Evolutionary conservation across 2,329 filamentous ascomycete genomes (phyloP).

Genomic region (Monilinia fructigena): DNA sequence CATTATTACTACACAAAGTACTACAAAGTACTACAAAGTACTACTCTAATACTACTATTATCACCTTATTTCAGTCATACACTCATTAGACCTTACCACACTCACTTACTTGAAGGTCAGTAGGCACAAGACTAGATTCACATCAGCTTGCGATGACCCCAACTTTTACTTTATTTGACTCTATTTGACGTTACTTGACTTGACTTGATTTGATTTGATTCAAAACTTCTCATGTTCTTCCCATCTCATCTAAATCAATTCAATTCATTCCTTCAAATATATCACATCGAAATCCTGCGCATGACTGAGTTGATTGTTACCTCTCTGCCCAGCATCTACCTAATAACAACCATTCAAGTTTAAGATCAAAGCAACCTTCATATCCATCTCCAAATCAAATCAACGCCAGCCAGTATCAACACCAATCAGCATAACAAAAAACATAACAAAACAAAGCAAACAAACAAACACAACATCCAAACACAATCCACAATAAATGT

Average conservation of each 20-base stretch:
- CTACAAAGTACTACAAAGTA: too few relatives aligned
- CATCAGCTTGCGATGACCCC: constrained; percentile 10
- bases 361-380: background rate
- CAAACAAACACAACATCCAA: too few relatives aligned
- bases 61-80: too few relatives aligned
- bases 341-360: background rate
- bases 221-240: background rate
- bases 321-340: background rate
- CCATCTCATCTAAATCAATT: background rate
- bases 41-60: too few relatives aligned
- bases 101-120: background rate
- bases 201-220: background rate
- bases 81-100: too few relatives aligned
- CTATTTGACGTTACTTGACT: background rate
- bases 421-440: too few relatives aligned
- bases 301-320: background rate
- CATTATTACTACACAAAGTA: too few relatives aligned
- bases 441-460: too few relatives aligned
- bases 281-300: background rate
- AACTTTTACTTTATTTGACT: background rate
- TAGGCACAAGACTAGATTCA: background rate
- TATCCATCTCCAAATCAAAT: background rate
- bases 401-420: background rate
- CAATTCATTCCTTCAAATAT: background rate
- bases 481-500: too few relatives aligned